Percentiles rank a stretch among this genome's conserved stretches.
Conservation (phyloP, 208 protist species). For the Leishmania arabica region DNA sequence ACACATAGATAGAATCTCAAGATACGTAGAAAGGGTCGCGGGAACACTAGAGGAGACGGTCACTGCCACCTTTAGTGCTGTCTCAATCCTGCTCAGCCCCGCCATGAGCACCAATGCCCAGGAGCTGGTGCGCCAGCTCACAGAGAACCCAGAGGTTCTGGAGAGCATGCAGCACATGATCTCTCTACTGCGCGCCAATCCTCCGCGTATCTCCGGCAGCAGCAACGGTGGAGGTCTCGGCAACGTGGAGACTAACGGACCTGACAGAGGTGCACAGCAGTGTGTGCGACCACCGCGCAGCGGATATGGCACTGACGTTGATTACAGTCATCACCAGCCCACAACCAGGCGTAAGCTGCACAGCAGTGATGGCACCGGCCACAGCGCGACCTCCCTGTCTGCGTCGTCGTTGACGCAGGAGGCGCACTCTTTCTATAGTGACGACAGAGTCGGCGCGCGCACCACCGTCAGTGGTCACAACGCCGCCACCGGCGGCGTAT, state of each 20-base stretch:
- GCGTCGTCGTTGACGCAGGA: constrained; percentile 6
- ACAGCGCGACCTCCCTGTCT: background rate
- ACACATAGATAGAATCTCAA: background rate
- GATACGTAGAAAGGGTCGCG: background rate
- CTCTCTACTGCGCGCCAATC: constrained; percentile 36
- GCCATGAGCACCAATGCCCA: constrained; percentile 52
- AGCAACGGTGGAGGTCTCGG: background rate
- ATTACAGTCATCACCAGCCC: background rate
- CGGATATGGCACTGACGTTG: constrained; percentile 1
- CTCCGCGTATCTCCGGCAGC: background rate
- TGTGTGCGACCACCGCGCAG: constrained; percentile 17
- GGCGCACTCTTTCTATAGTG: background rate
- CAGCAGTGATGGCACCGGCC: background rate
- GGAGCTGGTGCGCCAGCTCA: constrained; percentile 67
- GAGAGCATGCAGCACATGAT: constrained; percentile 66
- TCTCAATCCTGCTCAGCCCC: background rate
- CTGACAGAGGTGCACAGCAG: background rate
- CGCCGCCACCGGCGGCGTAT: background rate
- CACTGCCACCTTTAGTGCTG: background rate
- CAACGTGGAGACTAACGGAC: background rate
- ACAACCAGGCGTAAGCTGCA: background rate
- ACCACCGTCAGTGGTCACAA: background rate
- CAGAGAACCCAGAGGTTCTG: constrained; percentile 65
- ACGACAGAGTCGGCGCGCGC: background rate
- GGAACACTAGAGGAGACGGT: too few species aligned